Conservation (phyloP, 176 grass and related monocot species). For the Olyra latifolia region DNA sequence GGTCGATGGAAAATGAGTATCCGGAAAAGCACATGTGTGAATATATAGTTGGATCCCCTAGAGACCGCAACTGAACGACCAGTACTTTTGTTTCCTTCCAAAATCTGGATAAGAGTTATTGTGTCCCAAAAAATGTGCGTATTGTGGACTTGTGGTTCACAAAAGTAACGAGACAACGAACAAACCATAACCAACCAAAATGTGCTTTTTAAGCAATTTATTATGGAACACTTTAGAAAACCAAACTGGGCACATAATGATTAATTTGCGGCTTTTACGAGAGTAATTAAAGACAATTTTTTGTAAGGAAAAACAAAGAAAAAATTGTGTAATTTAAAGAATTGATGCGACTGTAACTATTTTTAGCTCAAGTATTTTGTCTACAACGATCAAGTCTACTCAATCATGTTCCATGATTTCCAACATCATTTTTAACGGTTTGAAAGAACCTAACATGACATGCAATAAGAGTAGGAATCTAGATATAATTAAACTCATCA, state of each 20-base stretch:
- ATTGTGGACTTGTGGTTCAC: background rate
- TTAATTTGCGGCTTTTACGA: background rate
- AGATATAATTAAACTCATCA: too few species aligned
- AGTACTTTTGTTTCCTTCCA: background rate
- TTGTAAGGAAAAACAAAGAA: background rate
- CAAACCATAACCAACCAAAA: background rate
- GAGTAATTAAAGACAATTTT: too few species aligned
- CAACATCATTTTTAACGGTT: too few species aligned
- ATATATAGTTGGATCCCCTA: conserved; percentile 18
- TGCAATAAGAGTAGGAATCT: too few species aligned
- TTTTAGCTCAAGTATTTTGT: background rate
- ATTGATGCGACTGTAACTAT: background rate
- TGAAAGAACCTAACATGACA: too few species aligned
- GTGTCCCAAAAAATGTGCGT: background rate
- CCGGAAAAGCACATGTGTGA: background rate
- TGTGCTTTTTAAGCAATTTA: background rate
- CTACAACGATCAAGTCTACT: background rate
- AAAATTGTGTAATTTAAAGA: background rate
- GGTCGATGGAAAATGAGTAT: background rate
- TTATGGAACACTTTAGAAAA: background rate
- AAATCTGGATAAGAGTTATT: conserved; percentile 31
- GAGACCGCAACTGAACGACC: conserved; percentile 14
- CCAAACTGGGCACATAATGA: background rate
- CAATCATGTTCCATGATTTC: background rate
- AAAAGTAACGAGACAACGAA: background rate